These are phyloP conservation scores for Dunaliella primolecta DNA, from an alignment of 139 green algal species.

Conservation along the genomic window DNA sequence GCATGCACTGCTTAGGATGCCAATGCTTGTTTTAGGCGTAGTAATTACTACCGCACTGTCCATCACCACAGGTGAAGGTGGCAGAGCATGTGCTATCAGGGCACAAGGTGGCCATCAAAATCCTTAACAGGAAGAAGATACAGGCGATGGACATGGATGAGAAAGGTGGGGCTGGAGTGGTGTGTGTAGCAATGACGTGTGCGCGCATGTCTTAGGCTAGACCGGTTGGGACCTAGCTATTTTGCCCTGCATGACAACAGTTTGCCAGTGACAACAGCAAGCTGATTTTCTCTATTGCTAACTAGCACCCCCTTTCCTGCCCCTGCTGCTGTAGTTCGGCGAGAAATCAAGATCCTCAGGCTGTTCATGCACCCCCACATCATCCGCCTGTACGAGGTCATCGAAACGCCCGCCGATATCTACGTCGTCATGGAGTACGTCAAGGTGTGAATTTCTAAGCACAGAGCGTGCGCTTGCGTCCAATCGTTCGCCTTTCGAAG, in stretches of 20 bases:
- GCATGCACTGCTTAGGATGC: too few species aligned
- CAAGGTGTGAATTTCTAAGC: constrained; percentile 56
- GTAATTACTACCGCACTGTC: too few species aligned
- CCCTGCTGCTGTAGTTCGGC: constrained; percentile 58
- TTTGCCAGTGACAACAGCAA: too few species aligned
- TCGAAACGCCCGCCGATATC: constrained; percentile 95
- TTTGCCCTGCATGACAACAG: neutral
- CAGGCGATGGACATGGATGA: constrained; percentile 99
- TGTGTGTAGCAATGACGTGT: too few species aligned
- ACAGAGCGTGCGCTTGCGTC: too few species aligned
- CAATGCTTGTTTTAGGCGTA: too few species aligned
- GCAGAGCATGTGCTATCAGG: constrained; percentile 96
- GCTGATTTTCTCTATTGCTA: too few species aligned
- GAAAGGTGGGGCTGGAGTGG: constrained; percentile 70
- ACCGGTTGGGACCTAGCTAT: too few species aligned
- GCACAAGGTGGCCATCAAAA: constrained; percentile 99
- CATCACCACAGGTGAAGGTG: constrained; percentile 82
- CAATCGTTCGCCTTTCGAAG: too few species aligned
- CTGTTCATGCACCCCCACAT: constrained; percentile 99
- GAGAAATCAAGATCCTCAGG: constrained; percentile 96
- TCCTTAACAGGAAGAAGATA: constrained; percentile 98
- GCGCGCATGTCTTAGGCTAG: too few species aligned
- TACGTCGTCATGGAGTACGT: constrained; percentile 99
- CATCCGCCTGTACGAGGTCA: constrained; percentile 98
- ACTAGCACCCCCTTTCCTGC: too few species aligned